Evolutionary conservation across 495 filamentous ascomycete genomes (phyloP).

Genomic region (Aspergillus ostianus): DNA sequence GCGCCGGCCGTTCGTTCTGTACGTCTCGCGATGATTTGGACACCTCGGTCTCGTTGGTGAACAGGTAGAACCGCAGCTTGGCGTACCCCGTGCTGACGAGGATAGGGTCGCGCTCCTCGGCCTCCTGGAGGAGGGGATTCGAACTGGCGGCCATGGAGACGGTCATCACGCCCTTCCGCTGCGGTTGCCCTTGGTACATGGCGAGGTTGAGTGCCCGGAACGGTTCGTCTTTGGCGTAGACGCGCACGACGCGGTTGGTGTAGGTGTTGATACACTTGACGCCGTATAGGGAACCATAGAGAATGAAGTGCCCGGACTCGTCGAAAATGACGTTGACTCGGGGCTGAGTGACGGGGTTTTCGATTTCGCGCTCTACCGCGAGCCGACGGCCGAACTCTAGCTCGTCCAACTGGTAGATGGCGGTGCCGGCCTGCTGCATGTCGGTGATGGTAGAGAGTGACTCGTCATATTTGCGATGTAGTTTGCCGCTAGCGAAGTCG

Average conservation of each 20-base stretch:
- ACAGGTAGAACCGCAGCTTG: constrained; percentile 97
- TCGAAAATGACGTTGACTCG: constrained; percentile 89
- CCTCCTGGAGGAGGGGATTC: constrained; percentile 91
- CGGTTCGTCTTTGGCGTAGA: constrained; percentile 85
- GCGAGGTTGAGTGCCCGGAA: constrained; percentile 78
- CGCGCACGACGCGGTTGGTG: constrained; percentile 84
- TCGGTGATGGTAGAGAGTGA: constrained; percentile 80
- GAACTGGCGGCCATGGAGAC: constrained; percentile 96
- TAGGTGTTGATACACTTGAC: constrained; percentile 92
- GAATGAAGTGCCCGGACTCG: constrained; percentile 90
- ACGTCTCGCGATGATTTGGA: constrained; percentile 85
- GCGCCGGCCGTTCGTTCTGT: constrained; percentile 86
- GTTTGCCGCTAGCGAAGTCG: constrained; percentile 83
- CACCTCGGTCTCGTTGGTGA: constrained; percentile 83
- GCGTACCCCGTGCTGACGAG: constrained; percentile 78
- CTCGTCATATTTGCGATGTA: constrained; percentile 92
- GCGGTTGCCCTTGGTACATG: constrained; percentile 93
- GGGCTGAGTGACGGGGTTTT: constrained; percentile 61
- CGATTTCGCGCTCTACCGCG: constrained; percentile 83
- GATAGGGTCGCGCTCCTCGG: constrained; percentile 88
- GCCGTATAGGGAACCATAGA: constrained; percentile 90
- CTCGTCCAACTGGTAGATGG: constrained; percentile 72
- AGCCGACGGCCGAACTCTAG: constrained; percentile 91
- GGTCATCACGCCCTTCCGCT: constrained; percentile 86
- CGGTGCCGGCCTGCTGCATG: constrained; percentile 91